Conservation (phyloP, 140 eudicot genomes). For the Stevia rebaudiana region DNA sequence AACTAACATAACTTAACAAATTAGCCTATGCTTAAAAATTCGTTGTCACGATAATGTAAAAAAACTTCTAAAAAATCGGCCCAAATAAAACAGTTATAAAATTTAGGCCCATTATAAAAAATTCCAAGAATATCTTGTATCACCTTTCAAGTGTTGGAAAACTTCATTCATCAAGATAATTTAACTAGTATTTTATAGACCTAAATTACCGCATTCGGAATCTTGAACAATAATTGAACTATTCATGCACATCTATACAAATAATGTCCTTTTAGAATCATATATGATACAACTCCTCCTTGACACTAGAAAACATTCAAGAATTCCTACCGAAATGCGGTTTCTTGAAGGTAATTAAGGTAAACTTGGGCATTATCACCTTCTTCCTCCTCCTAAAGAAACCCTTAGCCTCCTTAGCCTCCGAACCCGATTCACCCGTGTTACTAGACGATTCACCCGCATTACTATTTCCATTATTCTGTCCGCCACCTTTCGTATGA, state of each 20-base stretch:
- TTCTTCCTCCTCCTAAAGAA: slow-evolving; percentile 31
- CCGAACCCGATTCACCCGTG: no score
- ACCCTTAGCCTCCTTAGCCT: slow-evolving; percentile 22
- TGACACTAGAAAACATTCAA: background rate
- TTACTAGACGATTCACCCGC: slow-evolving; percentile 21
- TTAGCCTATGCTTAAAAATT: no score
- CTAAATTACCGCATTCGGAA: background rate
- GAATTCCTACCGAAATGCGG: slow-evolving; percentile 1
- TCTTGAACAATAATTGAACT: background rate
- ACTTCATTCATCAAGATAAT: no score
- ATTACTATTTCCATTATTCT: slow-evolving; percentile 16
- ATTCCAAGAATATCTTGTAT: no score
- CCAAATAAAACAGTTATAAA: no score
- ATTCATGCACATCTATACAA: background rate
- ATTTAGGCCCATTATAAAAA: no score
- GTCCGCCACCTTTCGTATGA: background rate
- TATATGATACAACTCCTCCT: slow-evolving; percentile 4
- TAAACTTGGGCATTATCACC: slow-evolving; percentile 48
- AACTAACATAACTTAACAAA: no score
- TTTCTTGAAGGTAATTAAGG: slow-evolving; percentile 45
- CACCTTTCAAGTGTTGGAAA: no score
- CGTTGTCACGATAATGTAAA: no score
- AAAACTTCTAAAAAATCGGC: no score
- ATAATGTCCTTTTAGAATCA: background rate
- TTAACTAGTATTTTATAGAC: background rate